Evolutionary conservation across 2,329 filamentous ascomycete species (phyloP), one percentile per base, ranked within the genome.

Genomic region (Bipolaris oryzae): DNA sequence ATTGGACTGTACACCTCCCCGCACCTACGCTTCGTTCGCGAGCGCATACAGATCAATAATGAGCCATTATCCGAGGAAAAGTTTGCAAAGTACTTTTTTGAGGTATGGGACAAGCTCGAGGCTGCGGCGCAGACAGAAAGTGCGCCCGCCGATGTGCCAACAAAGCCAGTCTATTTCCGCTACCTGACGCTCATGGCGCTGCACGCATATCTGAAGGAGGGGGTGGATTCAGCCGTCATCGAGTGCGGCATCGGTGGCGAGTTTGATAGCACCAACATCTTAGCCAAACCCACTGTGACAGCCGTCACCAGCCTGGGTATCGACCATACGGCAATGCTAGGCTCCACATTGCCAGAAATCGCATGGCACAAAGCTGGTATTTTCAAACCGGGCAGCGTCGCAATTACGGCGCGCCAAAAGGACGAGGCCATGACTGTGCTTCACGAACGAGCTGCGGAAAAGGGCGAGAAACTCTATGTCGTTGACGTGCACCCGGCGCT

Each of bases 191-290:
- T 99, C 35, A 84, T 97, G 79, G 93, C 93, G 1, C 86, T 96
- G 68, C 92, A 96, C 69, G 84, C 88, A 1, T 99, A 96, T 67
- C 71, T 96, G 23, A 76, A 82, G 45, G 89, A 95, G 73, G 88
- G 89, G 1, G 87, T 97, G 0, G 82, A 88, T 61, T 87, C 87
- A 16, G 93, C 92, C 0, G 87, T 98, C 9, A 84, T 98, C 33
- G 95, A 99, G 77, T 96, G 92, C 69, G 95, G 95, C 0, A 96
- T 98, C 61, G 95, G 95, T 15, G 95, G 93, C 46, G 91, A 96
- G 77, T 92, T 92, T 69, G 94, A 98, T 71, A 89, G 90, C 25
- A 99, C 95, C 9, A 98, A 98, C 70, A 85, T 98, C 20, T 77
- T 99, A 5, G 80, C 83, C 10, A 82, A 85, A 11, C 89, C 92